Percentiles rank a stretch among this genome's conserved stretches.
Conservation (phyloP, 163 green algal genomes). For the Scenedesmus sp. region DNA sequence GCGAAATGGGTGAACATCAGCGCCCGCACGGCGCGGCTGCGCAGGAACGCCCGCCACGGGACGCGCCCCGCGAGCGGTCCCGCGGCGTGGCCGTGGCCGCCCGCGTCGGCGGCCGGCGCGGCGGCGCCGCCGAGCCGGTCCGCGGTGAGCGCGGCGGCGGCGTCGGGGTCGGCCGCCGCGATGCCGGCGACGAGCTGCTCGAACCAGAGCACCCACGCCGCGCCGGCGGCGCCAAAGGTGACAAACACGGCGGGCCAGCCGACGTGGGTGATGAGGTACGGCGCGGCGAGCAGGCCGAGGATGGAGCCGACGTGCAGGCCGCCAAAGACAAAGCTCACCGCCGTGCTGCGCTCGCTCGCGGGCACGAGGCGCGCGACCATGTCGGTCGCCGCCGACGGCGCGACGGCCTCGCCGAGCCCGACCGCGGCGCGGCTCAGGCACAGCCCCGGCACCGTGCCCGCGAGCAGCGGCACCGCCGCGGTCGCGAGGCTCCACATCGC, state of each 20-base stretch:
- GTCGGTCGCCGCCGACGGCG: conserved; percentile 78
- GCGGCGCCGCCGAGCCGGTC: conserved; percentile 12
- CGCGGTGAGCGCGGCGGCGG: conserved; percentile 30
- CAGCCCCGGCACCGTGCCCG: conserved; percentile 73
- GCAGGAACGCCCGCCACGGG: conserved; percentile 88
- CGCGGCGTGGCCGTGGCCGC: conserved; percentile 6
- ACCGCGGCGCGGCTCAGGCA: conserved; percentile 69
- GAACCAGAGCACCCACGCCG: conserved; percentile 87
- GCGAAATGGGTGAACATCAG: conserved; percentile 94
- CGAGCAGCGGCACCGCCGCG: conserved; percentile 71
- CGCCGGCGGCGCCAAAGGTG: conserved; percentile 82
- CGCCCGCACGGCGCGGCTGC: conserved; percentile 73
- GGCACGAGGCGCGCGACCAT: conserved; percentile 75
- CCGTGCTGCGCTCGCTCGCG: conserved; percentile 72
- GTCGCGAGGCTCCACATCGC: conserved; percentile 76
- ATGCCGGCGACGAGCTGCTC: conserved; percentile 69
- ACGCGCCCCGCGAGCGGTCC: conserved; percentile 44
- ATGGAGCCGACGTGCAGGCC: conserved; percentile 94
- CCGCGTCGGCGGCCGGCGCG: conserved; percentile 10
- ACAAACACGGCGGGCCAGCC: conserved; percentile 94
- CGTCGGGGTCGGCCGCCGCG: conserved; percentile 50
- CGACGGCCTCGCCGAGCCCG: conserved; percentile 83
- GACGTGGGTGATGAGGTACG: conserved; percentile 82
- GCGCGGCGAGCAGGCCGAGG: conserved; percentile 89
- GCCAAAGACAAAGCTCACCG: conserved; percentile 90